Percentiles rank a stretch among this genome's conserved stretches.
Conservation (phyloP, 805 yeast species). For the Kodamaea restingae region DNA sequence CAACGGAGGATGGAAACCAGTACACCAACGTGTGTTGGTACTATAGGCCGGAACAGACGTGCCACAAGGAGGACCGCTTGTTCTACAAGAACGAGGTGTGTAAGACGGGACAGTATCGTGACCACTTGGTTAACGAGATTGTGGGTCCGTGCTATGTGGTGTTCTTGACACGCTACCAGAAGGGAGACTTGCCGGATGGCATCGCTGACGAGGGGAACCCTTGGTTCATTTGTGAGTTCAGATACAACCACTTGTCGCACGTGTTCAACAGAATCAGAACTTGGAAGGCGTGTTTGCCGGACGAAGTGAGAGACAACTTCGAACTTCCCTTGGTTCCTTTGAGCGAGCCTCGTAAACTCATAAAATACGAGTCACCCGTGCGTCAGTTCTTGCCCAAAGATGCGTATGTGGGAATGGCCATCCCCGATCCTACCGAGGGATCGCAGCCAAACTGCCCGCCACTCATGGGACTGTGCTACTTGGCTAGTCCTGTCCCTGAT, state of each 20-base stretch:
- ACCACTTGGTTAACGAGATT: slow-evolving; percentile 84
- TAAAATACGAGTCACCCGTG: slow-evolving; percentile 80
- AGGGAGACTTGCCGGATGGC: slow-evolving; percentile 79
- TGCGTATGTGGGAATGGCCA: slow-evolving; percentile 67
- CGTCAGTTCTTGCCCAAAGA: slow-evolving; percentile 70
- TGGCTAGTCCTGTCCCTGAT: slow-evolving; percentile 66
- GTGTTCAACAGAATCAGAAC: slow-evolving; percentile 93
- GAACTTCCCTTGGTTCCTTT: slow-evolving; percentile 74
- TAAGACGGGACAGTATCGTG: slow-evolving; percentile 94
- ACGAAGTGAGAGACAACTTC: slow-evolving; percentile 83
- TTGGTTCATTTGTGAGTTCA: slow-evolving; percentile 87
- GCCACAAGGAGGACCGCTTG: slow-evolving; percentile 83
- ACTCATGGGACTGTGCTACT: slow-evolving; percentile 84
- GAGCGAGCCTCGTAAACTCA: slow-evolving; percentile 59
- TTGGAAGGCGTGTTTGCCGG: slow-evolving; percentile 98
- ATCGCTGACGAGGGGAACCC: slow-evolving; percentile 70
- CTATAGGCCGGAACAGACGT: slow-evolving; percentile 95
- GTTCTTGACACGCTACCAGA: slow-evolving; percentile 88
- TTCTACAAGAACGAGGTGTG: slow-evolving; percentile 94
- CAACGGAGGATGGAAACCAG: slow-evolving; percentile 72
- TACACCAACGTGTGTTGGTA: slow-evolving; percentile 98
- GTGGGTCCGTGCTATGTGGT: slow-evolving; percentile 93
- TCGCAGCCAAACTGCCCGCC: slow-evolving; percentile 85
- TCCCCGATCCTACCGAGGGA: slow-evolving; percentile 80
- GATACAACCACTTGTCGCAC: slow-evolving; percentile 88